Conservation (phyloP, 2,329 filamentous ascomycete species). For the Thyridium curvatum region DNA sequence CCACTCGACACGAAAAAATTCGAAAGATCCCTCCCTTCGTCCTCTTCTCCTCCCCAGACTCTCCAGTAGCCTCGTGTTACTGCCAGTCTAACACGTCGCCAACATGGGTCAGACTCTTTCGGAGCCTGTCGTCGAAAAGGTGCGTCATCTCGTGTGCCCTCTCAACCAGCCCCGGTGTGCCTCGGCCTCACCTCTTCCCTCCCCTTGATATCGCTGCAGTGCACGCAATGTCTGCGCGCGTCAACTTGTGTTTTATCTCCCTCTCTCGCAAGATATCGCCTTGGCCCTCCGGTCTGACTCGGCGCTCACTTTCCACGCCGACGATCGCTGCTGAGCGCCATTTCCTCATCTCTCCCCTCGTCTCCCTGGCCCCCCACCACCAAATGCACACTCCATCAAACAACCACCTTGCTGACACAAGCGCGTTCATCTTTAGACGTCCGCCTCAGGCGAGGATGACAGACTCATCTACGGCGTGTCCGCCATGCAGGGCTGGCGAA, state of each 20-base stretch:
- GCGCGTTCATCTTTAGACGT: slow-evolving; percentile 53
- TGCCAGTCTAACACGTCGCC: slow-evolving; percentile 22
- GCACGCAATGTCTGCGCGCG: not conserved
- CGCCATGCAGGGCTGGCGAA: slow-evolving; percentile 99
- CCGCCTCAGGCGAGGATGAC: slow-evolving; percentile 86
- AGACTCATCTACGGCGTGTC: slow-evolving; percentile 90
- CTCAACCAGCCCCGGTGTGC: no score
- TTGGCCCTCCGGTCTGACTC: no score
- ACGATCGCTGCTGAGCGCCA: no score
- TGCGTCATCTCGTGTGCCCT: slow-evolving; percentile 38
- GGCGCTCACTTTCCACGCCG: no score
- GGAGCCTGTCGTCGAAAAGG: slow-evolving; percentile 98
- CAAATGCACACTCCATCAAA: no score
- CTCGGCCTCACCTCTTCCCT: no score
- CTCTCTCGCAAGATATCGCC: no score
- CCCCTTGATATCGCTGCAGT: not conserved
- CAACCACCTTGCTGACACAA: no score
- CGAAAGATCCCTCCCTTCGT: slow-evolving; percentile 14
- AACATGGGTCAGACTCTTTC: slow-evolving; percentile 98
- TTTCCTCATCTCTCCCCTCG: no score
- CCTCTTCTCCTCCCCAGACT: slow-evolving; percentile 14
- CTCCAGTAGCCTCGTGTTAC: slow-evolving; percentile 20
- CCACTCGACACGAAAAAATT: slow-evolving; percentile 6
- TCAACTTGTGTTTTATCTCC: no score
- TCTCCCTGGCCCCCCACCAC: no score